Base-by-base conservation (phyloP, 257 asterid genomes). In the Jacaranda mimosifolia region DNA sequence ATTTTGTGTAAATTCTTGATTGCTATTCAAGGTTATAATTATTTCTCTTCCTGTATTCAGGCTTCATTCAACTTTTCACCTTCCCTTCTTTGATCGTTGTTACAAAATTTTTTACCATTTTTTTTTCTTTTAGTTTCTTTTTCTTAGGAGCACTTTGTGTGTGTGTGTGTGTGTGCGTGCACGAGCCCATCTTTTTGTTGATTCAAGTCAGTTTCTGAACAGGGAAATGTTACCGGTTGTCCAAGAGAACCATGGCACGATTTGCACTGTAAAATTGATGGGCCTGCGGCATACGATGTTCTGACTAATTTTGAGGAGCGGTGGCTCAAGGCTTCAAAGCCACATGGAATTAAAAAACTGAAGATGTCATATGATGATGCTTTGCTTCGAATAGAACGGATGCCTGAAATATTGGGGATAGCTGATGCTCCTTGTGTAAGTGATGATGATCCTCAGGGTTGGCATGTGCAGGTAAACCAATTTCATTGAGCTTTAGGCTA, bases 211-310 rank as follows among this genome's bases (percentile, higher is more conserved):
- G 38, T 71, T 72, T 17, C 62, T 72, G 58, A 77, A 70, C 89
- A 96, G 99, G 99, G 97, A 35, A 90, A 26, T 84, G 66, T 59
- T 51, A 72, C 87, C 53, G 99, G 97, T 68, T 90, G 97, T 79
- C 97, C 99, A 43, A 91, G 99, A 92, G 97, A 96, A 82, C 97
- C 99, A 56, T 96, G 99, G 99, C 99, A 96, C 77, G 99, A 96
- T 80, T 84, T 96, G 89, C 98, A 96, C 83, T 79, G 92, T 79
- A 93, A 88, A 84, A 96, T 96, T 70, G 98, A 96, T 26, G 98
- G 99, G 45, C 99, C 98, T 3, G 99, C 99, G 77, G 99, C 99
- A 3, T 96, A 93, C 76, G 99, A 96, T 85, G 91, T 96, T 56
- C 86, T 96, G 63, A 76, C 89, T 60, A 96, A 96, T 85, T 96